phyloP scores from a whole-genome alignment of 2,329 filamentous ascomycete species.

The Fusarium haematococcum region DNA sequence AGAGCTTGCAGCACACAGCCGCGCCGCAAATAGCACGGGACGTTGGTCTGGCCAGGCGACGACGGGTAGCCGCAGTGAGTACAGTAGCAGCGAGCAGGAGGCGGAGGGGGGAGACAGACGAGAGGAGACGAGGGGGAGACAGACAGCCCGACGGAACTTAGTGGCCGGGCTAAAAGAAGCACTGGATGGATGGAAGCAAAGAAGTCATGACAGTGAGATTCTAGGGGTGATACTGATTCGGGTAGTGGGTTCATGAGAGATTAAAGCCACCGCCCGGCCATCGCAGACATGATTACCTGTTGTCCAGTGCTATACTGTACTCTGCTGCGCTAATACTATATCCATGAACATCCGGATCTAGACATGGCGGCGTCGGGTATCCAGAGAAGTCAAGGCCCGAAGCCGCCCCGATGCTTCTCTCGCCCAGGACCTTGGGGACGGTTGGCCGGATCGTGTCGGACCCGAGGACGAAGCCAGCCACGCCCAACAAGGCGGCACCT shows the following conservation, averaged over 20 bases:
- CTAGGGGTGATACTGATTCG: neutral
- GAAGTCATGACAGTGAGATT: constrained; percentile 2
- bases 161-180: neutral
- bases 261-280: neutral
- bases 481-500: constrained; percentile 34
- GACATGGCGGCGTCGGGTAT: neutral
- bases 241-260: constrained; percentile 1
- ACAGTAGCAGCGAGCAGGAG: constrained; percentile 4
- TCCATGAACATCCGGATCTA: neutral
- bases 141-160: neutral
- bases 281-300: neutral
- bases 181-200: neutral
- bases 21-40: constrained; percentile 44
- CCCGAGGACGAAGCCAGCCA: constrained; percentile 31
- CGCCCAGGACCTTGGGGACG: constrained; percentile 15
- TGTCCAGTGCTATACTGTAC: neutral
- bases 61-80: neutral
- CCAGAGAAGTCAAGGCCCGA: constrained; percentile 25
- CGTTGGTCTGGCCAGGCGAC: neutral
- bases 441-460: constrained; percentile 37
- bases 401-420: constrained; percentile 21
- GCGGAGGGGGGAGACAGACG: neutral
- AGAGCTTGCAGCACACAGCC: constrained; percentile 39
- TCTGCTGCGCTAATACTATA: neutral
- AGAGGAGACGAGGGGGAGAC: neutral